Evolutionary conservation across 164 flowering plant genomes (phyloP), one percentile per base, ranked within the genome.

Genomic region (Vitis rupestris): DNA sequence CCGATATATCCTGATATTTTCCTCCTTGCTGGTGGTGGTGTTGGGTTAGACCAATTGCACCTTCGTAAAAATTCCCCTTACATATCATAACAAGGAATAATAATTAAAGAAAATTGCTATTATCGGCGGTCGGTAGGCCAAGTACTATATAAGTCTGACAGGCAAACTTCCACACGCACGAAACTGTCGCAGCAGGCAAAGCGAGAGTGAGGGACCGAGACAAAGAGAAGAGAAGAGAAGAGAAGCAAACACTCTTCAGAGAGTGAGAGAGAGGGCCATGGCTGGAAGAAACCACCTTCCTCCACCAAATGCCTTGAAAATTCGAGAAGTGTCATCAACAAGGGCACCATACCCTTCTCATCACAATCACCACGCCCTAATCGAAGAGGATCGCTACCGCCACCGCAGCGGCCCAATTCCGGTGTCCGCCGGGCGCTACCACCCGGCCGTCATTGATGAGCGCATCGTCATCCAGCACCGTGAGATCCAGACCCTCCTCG

Each of bases 401-500:
- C 76, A 68, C 73, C 79, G 64, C 62, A 14, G 11, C 23, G 12
- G 66, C 55, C 75, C 8, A 12, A 3, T 19, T 59, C 14, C 54
- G 31, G 31, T 48, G 56, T 10, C 76, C 51, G 15, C 59, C 29
- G 12, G 54, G 10, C 56, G 61, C 3, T 67, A 69, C 30, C 78
- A 74, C 62, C 74, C 65, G 5, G 59, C 75, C 63, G 64, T 75
- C 44, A 54, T 80, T 51, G 85, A 85, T 56, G 89, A 86, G 56
- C 86, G 79, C 13, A 54, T 81, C 67, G 82, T 71, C 30, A 64
- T 72, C 44, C 90, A 83, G 61, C 81, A 80, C 63, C 86, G 80
- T 10, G 85, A 86, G 70, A 86, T 90, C 71, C 92, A 89, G 67
- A 49, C 83, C 64, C 90, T 89, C 60, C 88, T 90, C 74, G 17